Evolutionary conservation across 2,329 filamentous ascomycete genomes (phyloP), one percentile per base, ranked within the genome.

Genomic region (Aspergillus aculeatus): DNA sequence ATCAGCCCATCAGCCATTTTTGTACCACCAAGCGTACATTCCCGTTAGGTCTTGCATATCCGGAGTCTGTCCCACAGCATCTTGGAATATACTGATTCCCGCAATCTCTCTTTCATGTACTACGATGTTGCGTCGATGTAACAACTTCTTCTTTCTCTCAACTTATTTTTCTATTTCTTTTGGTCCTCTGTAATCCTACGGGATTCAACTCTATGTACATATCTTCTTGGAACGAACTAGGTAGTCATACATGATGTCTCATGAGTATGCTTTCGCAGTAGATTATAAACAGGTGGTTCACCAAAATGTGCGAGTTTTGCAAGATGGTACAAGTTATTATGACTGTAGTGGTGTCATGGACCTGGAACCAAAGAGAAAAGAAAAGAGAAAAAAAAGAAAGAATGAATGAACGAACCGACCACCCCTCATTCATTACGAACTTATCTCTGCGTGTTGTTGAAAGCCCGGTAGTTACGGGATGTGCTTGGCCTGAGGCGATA

Each of bases 401-500:
- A 16, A 35, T 16, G 4, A 35, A 16, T 1, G 32, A 35, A 12
- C 32, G 16, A 35, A 35, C 11, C 11, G 11, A 35, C 16, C 4
- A 35, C 14, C 38, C 38, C 16, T 35, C 32, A 4, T 35, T 35
- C 26, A 29, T 2, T 29, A 29, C 26, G 26, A 29, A 29, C 26
- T 23, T 4, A 23, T 23, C 23, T 23, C 23, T 29, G 32, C 32
- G 14, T 35, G 32, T 16, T 35, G 32, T 35, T 35, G 32, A 35
- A 35, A 12, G 32, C 32, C 32, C 32, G 14, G 32, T 35, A 35
- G 32, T 35, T 29, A 29, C 32, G 32, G 32, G 32, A 12, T 2
- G 32, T 12, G 51, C n/a, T 19, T 32, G 50, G 54, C 59, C 61
- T 62, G 31, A 63, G 63, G 61, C 63, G 44, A 50, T 50, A 60